Conservation (phyloP, 2,329 filamentous ascomycete genomes). For the Alternaria gaisen region DNA sequence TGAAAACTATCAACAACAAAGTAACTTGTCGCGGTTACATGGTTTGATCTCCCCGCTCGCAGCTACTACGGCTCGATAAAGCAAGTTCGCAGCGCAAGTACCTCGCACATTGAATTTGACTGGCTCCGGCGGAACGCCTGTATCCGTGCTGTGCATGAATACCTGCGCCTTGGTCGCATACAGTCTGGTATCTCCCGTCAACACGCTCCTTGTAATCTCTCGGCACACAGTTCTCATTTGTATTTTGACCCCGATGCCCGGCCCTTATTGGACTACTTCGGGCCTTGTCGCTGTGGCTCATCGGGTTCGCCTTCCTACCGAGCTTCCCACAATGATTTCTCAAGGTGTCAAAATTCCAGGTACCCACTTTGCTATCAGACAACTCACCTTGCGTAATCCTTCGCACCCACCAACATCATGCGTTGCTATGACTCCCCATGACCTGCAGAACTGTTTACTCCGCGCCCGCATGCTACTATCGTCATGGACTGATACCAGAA, state of each 20-base stretch:
- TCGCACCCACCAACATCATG: slow-evolving; percentile 27
- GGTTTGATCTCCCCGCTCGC: slow-evolving; percentile 43
- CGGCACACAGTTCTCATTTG: slow-evolving; percentile 48
- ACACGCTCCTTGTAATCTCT: slow-evolving; percentile 44
- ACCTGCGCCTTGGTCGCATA: slow-evolving; percentile 31
- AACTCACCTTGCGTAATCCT: slow-evolving; percentile 51
- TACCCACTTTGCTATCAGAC: slow-evolving; percentile 44
- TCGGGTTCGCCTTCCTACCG: slow-evolving; percentile 37
- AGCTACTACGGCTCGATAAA: slow-evolving; percentile 36
- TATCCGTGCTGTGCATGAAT: slow-evolving; percentile 48
- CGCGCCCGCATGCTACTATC: slow-evolving; percentile 28
- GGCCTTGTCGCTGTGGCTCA: slow-evolving; percentile 31
- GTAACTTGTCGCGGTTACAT: slow-evolving; percentile 37
- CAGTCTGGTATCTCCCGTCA: slow-evolving; percentile 41
- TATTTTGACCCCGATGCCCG: slow-evolving; percentile 38
- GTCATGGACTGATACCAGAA: slow-evolving; percentile 10
- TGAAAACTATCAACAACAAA: slow-evolving; percentile 42
- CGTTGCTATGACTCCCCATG: slow-evolving; percentile 41
- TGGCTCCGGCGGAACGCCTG: slow-evolving; percentile 44
- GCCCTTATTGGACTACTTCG: slow-evolving; percentile 41
- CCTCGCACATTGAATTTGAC: slow-evolving; percentile 29
- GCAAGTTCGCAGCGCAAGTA: slow-evolving; percentile 39
- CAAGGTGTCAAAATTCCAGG: slow-evolving; percentile 31
- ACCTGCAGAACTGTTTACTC: slow-evolving; percentile 37
- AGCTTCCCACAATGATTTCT: slow-evolving; percentile 41